Base-by-base conservation (phyloP, 139 green algal species). In the Monoraphidium neglectum region DNA sequence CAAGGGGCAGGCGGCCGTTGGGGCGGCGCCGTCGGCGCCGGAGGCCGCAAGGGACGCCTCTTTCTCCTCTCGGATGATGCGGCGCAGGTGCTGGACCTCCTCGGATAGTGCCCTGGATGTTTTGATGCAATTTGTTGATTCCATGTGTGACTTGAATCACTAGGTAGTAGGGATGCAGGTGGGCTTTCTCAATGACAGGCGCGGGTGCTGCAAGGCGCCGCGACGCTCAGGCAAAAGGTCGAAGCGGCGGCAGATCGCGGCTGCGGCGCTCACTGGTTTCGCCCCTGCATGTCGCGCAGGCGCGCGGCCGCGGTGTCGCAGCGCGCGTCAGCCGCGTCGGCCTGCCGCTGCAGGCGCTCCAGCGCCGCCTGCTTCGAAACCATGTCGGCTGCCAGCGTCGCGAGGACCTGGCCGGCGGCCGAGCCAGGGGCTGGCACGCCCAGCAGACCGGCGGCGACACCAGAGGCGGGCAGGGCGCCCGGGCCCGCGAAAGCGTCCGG, bases 351-450 rank as follows among this genome's bases (percentile, higher is more conserved):
- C 21, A 89, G 35, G 30, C 56, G 68, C 3, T 84, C 87, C 56
- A 91, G 26, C 2, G 72, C 70, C 47, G 77, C 53, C 77, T 90
- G 82, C 74, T 85, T 87, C 0, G 40, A 21, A 2, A 82, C 32
- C 23, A 79, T 35, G 53, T 90, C 82, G 32, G 73, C 60, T 2
- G 84, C 65, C 68, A 86, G 54, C 32, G 71, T 66, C 26, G 77
- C 75, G 36, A 85, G 8, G 28, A 68, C 37, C 2, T 53, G 4
- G 8, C 6, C 47, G 15, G 24, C 43, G 5, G 40, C 37, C 4
- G 40, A 56, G 0, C 36, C 54, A 37, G 21, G n/a, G n/a, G n/a
- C n/a, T n/a, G n/a, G n/a, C n/a, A n/a, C n/a, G n/a, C n/a, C n/a
- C n/a, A n/a, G n/a, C n/a, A n/a, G n/a, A n/a, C n/a, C n/a, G n/a